phyloP scores from a whole-genome alignment of 139 green algal species.

The Asterochloris erici region DNA sequence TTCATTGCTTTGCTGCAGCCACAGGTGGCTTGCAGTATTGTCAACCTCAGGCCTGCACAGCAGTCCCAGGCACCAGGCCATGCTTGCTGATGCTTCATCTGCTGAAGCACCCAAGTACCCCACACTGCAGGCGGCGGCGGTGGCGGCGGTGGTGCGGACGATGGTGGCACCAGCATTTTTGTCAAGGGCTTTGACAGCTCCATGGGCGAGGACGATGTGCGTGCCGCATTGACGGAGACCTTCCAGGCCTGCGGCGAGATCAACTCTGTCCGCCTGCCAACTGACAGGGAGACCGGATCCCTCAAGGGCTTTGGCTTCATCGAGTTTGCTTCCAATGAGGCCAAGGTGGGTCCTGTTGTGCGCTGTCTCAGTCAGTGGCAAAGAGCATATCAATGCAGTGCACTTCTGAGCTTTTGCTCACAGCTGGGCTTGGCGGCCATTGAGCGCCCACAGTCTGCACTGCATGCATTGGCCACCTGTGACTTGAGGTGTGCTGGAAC shows the following conservation, averaged over 20 bases:
- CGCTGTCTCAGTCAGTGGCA: not conserved
- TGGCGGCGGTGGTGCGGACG: not conserved
- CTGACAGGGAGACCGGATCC: slow-evolving; percentile 64
- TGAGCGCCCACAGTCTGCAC: too few relatives aligned
- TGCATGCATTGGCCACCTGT: not conserved
- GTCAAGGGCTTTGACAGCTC: slow-evolving; percentile 76
- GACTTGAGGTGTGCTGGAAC: not conserved
- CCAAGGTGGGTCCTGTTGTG: slow-evolving; percentile 33
- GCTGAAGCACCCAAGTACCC: too few relatives aligned
- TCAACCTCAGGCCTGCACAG: too few relatives aligned
- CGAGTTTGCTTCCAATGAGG: slow-evolving; percentile 57
- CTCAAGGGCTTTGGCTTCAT: slow-evolving; percentile 80
- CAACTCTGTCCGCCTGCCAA: slow-evolving; percentile 61
- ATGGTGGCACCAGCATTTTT: slow-evolving; percentile 59
- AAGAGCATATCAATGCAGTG: not conserved
- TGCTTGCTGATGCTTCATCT: not conserved
- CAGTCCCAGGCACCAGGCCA: not conserved
- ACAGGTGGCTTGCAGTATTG: too few relatives aligned
- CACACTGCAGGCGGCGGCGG: slow-evolving; percentile 4
- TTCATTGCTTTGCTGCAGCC: too few relatives aligned
- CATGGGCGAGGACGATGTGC: slow-evolving; percentile 62
- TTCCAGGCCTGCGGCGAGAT: slow-evolving; percentile 61
- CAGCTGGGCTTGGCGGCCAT: too few relatives aligned
- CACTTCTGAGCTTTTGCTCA: too few relatives aligned
- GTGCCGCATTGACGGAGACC: slow-evolving; percentile 52